Percentiles rank a stretch among this genome's conserved stretches.
Conservation (phyloP, 768 basidiomycete genomes). For the Rhizopogon roseolus region DNA sequence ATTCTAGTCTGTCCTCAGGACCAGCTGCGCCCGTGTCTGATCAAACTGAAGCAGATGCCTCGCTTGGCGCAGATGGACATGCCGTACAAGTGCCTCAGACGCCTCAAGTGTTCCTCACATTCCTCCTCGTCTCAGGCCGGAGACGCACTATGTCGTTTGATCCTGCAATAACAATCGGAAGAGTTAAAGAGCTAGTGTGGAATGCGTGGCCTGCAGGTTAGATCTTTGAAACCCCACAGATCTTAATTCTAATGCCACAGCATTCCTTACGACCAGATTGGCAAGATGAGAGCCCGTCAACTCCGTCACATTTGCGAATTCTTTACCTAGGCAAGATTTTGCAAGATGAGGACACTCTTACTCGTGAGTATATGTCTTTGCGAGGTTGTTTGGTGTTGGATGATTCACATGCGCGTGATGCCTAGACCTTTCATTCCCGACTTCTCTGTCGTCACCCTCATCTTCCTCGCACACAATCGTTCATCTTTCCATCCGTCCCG, state of each 20-base stretch:
- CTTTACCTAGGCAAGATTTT: constrained; percentile 75
- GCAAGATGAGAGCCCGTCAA: constrained; percentile 75
- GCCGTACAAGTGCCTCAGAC: constrained; percentile 44
- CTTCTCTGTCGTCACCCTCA: constrained; percentile 25
- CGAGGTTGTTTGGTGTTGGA: neutral
- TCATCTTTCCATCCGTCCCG: constrained; percentile 68
- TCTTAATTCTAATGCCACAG: neutral
- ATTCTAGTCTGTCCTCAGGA: neutral
- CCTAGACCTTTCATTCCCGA: constrained; percentile 27
- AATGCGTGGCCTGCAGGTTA: constrained; percentile 74
- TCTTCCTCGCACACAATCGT: constrained; percentile 53
- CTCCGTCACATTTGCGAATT: constrained; percentile 71
- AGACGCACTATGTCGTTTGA: constrained; percentile 72
- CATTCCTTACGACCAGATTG: constrained; percentile 44
- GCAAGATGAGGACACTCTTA: constrained; percentile 78
- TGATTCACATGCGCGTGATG: neutral
- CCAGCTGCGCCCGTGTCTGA: constrained; percentile 1
- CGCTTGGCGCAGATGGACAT: neutral
- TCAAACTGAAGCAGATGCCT: constrained; percentile 4
- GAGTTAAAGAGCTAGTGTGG: constrained; percentile 83
- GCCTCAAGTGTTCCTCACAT: constrained; percentile 63
- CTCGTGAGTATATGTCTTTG: constrained; percentile 39
- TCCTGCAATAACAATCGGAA: constrained; percentile 66
- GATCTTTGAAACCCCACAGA: constrained; percentile 7
- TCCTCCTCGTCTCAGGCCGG: constrained; percentile 66